Base-by-base conservation (phyloP, 2,329 filamentous ascomycete species). In the Alternaria longipes region DNA sequence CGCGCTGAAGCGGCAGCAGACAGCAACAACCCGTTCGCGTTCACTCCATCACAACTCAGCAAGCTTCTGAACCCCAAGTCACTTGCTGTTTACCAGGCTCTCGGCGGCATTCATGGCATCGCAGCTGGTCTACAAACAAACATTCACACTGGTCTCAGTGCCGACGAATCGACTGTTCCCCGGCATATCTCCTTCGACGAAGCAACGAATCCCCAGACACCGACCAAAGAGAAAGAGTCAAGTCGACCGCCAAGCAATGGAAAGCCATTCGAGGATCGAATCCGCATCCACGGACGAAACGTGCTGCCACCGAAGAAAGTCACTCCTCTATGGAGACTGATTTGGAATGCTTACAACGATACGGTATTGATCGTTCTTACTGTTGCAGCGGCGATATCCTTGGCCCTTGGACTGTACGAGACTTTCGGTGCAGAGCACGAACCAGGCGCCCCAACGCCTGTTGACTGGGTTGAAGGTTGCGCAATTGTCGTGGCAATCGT, bases 341-440 rank as follows among this genome's bases (percentile, higher is more conserved):
- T 89, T 60, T 92, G 89, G 89, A 85, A 85, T 63, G 89, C 90
- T 3, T 91, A 90, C 75, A 90, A 91, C 67, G 90, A 92, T 77
- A 90, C 90, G 65, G 88, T 92, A 36, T 84, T 93, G 40, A 89
- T 92, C 40, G 79, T 92, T 6, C 80, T 92, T 60, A 90, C 89
- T 0, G 83, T 87, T 36, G 90, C 90, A 9, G 90, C 90, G 1
- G 81, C 89, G 11, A 84, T 92, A 11, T 92, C 90, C 0, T 78
- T 92, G 8, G 88, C 87, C 8, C 81, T 93, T 11, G 90, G 90
- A 9, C 80, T 93, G 2, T 93, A 92, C 69, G 85, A 91, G 73
- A 87, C 87, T 0, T 82, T 89, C 14, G 84, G 84, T 20, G 68
- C 81, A 62, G 56, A 81, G 49, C 81, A 81, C 47, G 68, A 69